These are phyloP conservation scores for Tremella fuciformis DNA, from an alignment of 768 basidiomycete genomes.

Conservation along the genomic window DNA sequence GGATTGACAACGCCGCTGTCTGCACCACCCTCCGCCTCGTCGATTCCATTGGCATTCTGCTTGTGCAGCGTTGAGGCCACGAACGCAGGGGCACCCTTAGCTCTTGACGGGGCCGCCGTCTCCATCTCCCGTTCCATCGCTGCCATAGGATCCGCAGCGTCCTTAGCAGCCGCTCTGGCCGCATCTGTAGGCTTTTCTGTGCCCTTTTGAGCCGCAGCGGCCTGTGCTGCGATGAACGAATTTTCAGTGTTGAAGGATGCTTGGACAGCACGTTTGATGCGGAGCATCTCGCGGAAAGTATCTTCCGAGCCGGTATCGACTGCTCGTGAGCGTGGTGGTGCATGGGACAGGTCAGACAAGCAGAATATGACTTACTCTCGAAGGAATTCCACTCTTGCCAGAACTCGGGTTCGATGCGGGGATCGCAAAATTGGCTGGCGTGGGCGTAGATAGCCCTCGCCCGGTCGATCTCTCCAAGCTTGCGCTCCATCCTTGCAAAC, in stretches of 20 bases:
- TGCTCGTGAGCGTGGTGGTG: slow-evolving; percentile 15
- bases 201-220: slow-evolving; percentile 67
- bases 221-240: slow-evolving; percentile 80
- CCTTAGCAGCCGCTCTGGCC: slow-evolving; percentile 51
- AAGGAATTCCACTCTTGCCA: slow-evolving; percentile 97
- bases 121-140: slow-evolving; percentile 55
- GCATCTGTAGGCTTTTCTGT: slow-evolving; percentile 56
- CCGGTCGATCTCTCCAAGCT: slow-evolving; percentile 97
- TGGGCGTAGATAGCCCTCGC: slow-evolving; percentile 95
- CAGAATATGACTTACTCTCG: slow-evolving; percentile 59
- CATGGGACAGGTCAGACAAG: neutral
- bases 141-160: slow-evolving; percentile 74
- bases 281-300: slow-evolving; percentile 70
- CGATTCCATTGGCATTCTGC: slow-evolving; percentile 38
- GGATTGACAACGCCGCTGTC: slow-evolving; percentile 52
- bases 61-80: slow-evolving; percentile 42
- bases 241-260: slow-evolving; percentile 95
- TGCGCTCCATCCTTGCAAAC: slow-evolving; percentile 92
- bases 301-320: slow-evolving; percentile 97
- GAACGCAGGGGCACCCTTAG: slow-evolving; percentile 38
- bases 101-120: slow-evolving; percentile 6
- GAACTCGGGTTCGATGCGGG: slow-evolving; percentile 78
- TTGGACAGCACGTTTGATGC: slow-evolving; percentile 97
- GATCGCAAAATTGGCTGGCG: slow-evolving; percentile 98
- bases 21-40: slow-evolving; percentile 56